Evolutionary conservation across 1,139 yeast genomes (phyloP).

Genomic region (Magnusiomyces suaveolens): DNA sequence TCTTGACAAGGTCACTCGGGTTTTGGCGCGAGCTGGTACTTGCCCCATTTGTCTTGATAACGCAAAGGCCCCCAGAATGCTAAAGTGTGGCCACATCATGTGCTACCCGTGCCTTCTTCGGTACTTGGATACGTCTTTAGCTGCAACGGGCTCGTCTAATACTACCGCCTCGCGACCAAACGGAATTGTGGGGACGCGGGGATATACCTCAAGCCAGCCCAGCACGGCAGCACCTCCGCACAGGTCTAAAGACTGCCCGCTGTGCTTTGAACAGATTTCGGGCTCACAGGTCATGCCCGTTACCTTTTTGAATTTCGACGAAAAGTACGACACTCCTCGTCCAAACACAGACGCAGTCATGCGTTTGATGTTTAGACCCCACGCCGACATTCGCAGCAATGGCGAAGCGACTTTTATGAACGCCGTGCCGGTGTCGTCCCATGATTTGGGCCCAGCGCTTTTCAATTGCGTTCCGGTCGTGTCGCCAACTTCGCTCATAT

Average conservation of each 20-base stretch:
- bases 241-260: slow-evolving; percentile 65
- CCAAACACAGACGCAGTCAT: slow-evolving; percentile 52
- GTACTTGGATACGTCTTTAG: slow-evolving; percentile 44
- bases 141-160: slow-evolving; percentile 12
- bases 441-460: neutral
- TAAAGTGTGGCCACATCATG: slow-evolving; percentile 85
- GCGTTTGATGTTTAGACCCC: slow-evolving; percentile 63
- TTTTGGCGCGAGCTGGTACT: slow-evolving; percentile 60
- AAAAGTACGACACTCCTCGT: slow-evolving; percentile 50
- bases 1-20: slow-evolving; percentile 53
- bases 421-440: neutral
- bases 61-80: slow-evolving; percentile 89
- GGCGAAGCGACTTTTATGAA: slow-evolving; percentile 2
- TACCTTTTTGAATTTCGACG: slow-evolving; percentile 45
- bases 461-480: neutral
- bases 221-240: slow-evolving; percentile 31
- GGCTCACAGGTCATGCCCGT: slow-evolving; percentile 62
- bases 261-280: slow-evolving; percentile 63
- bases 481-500: neutral
- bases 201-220: neutral
- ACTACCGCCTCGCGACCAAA: slow-evolving; percentile 25
- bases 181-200: neutral
- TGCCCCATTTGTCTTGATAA: slow-evolving; percentile 92
- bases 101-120: slow-evolving; percentile 76
- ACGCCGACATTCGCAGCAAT: slow-evolving; percentile 37